Percentiles rank a stretch among this genome's conserved stretches.
Evolutionary conservation across 768 basidiomycete species (phyloP).

Genomic region (Amanita polypyramis): DNA sequence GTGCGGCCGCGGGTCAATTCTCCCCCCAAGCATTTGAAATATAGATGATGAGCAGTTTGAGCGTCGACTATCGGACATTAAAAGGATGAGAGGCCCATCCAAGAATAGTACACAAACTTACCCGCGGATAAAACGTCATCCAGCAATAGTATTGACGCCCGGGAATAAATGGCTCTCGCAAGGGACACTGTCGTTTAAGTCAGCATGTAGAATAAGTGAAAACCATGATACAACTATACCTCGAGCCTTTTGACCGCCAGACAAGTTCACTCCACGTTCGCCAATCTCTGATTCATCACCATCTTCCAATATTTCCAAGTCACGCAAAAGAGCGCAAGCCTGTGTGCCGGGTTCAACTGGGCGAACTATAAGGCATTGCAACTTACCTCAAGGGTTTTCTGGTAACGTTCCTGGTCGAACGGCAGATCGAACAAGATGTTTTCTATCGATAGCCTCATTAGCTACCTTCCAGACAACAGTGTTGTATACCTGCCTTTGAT

Average conservation of each 20-base stretch:
- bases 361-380: background rate
- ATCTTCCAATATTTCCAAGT: constrained; percentile 77
- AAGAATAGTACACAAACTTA: constrained; percentile 12
- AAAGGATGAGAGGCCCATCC: background rate
- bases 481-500: constrained; percentile 28
- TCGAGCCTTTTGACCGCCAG: constrained; percentile 59
- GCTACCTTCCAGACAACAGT: constrained; percentile 1
- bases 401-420: constrained; percentile 60
- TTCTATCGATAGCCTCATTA: constrained; percentile 12
- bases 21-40: constrained; percentile 74
- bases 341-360: constrained; percentile 19
- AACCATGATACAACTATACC: constrained; percentile 32
- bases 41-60: constrained; percentile 86
- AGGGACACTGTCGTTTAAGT: constrained; percentile 20
- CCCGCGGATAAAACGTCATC: constrained; percentile 70
- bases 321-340: constrained; percentile 59
- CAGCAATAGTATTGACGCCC: constrained; percentile 70
- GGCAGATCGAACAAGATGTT: constrained; percentile 73
- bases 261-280: constrained; percentile 59
- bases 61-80: constrained; percentile 58
- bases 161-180: constrained; percentile 81
- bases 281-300: constrained; percentile 85
- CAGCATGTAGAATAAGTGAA: constrained; percentile 27
- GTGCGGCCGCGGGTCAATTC: constrained; percentile 75
- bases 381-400: constrained; percentile 61